Conservation (phyloP, 2,329 filamentous ascomycete species). For the Phyllachora maydis region DNA sequence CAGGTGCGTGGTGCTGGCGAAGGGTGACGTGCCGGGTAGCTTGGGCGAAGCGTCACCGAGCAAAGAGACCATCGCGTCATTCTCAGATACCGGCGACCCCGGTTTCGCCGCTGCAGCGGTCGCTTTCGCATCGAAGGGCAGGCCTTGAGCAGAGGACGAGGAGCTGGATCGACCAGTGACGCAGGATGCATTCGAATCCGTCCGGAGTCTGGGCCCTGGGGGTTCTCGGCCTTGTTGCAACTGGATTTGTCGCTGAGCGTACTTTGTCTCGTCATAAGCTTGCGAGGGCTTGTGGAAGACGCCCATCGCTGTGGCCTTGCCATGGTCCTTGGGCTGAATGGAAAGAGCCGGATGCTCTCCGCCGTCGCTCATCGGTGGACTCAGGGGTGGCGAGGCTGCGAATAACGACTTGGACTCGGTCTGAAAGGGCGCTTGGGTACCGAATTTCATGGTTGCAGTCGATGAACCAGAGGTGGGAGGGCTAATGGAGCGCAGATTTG, state of each 20-base stretch:
- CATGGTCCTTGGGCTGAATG: conserved; percentile 55
- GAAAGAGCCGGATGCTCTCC: conserved; percentile 45
- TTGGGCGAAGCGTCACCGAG: no score
- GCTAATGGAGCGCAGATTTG: conserved; percentile 41
- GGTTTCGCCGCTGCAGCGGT: conserved; percentile 10
- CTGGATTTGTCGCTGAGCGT: conserved; percentile 61
- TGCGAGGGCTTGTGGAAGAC: conserved; percentile 48
- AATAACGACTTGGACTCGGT: conserved; percentile 16
- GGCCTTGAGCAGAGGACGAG: conserved; percentile 20
- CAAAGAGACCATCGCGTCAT: no score
- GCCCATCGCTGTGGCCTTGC: conserved; percentile 55
- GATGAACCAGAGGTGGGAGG: conserved; percentile 19
- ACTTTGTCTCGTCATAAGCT: conserved; percentile 70
- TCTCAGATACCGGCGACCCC: no score
- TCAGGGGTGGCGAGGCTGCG: conserved; percentile 29
- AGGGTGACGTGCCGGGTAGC: no score
- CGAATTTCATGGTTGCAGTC: conserved; percentile 13
- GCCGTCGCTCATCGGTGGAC: conserved; percentile 50
- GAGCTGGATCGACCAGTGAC: conserved; percentile 22
- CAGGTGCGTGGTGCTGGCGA: no score
- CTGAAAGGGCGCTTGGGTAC: conserved; percentile 11
- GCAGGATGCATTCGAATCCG: conserved; percentile 22
- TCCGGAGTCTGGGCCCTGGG: conserved; percentile 22
- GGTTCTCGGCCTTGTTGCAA: conserved; percentile 57
- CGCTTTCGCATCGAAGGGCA: conserved; percentile 11